Conservation (phyloP, 2,329 filamentous ascomycete genomes). For the Trichoderma brevicompactum region DNA sequence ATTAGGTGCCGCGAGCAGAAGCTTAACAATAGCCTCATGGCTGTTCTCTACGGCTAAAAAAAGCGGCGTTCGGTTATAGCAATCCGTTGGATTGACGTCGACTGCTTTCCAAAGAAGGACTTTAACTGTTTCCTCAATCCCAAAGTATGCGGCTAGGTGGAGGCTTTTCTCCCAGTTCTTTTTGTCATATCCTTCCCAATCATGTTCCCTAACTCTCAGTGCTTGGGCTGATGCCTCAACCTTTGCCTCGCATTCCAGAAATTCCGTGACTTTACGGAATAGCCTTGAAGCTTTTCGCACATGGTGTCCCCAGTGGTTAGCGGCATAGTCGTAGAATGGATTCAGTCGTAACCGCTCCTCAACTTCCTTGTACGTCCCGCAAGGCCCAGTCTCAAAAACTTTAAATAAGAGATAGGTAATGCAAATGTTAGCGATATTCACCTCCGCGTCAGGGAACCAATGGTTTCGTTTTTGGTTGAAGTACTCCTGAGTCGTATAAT, state of each 20-base stretch:
- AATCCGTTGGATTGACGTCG: neutral
- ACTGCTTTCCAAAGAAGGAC: neutral
- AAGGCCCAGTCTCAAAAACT: neutral
- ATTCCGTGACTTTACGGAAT: neutral
- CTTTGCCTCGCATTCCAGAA: neutral
- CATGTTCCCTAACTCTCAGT: too few relatives aligned
- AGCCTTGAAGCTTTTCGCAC: neutral
- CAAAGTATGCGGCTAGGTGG: neutral
- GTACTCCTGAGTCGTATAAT: slow-evolving; percentile 18
- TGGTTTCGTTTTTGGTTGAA: neutral
- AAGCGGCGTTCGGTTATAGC: neutral
- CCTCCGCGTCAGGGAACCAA: slow-evolving; percentile 8
- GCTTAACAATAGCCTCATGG: neutral
- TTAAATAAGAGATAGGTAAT: neutral
- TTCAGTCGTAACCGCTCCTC: rapidly evolving
- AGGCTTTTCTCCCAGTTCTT: neutral
- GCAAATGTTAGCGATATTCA: neutral
- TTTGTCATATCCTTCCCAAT: neutral
- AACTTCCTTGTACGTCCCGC: neutral
- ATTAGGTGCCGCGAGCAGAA: neutral
- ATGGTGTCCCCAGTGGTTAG: neutral
- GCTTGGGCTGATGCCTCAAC: neutral
- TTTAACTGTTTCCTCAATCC: neutral
- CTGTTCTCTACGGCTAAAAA: neutral
- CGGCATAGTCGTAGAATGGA: neutral